Base-by-base conservation (phyloP, 192 early-diverging fungal genomes). In the Coemansia sp. region DNA sequence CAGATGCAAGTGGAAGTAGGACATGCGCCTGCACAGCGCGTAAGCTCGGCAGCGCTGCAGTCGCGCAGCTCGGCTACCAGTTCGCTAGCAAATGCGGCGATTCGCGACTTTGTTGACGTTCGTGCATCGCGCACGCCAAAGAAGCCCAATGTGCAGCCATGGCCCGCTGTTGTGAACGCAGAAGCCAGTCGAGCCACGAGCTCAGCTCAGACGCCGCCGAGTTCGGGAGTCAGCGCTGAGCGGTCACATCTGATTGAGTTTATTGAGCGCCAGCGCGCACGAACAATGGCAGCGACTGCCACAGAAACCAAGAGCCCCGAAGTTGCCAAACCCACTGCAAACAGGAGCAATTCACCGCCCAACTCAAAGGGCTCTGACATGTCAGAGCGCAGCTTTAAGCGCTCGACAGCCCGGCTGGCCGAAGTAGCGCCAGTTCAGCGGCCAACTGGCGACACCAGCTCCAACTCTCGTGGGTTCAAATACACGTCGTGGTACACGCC, bases 241-340 rank as follows among this genome's bases (percentile, higher is more conserved):
- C 55, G 36, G 28, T 80, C 77, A 20, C 67, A 80, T 40, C 64
- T 80, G 7, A 80, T 80, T 28, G 77, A 80, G 26, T 80, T 80
- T 49, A 80, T 80, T 14, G 77, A 80, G 34, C 67, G 66, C 9
- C 67, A 73, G 21, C 63, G 77, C 11, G 63, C 63, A 23, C 63
- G 63, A 17, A 47, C 63, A 10, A 49, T 56, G 55, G 63, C 63
- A 5, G 25, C 54, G n/a, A 46, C 51, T 5, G 53, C 53, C 11
- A 14, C 53, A 10, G 31, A 55, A 14, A 18, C 23, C 20, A 24
- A 12, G 26, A 26, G 34, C 21, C 20, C 21, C 51, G 15, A 37
- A 20, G 24, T 18, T 24, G n/a, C 54, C 26, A 25, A 1, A 7
- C 21, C 40, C 21, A 12, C 11, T 4, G 25, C 44, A 15, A 54